Percentiles rank a stretch among this genome's conserved stretches.
phyloP scores from a whole-genome alignment of 192 early-diverging fungal genomes.

The Mortierella claussenii region DNA sequence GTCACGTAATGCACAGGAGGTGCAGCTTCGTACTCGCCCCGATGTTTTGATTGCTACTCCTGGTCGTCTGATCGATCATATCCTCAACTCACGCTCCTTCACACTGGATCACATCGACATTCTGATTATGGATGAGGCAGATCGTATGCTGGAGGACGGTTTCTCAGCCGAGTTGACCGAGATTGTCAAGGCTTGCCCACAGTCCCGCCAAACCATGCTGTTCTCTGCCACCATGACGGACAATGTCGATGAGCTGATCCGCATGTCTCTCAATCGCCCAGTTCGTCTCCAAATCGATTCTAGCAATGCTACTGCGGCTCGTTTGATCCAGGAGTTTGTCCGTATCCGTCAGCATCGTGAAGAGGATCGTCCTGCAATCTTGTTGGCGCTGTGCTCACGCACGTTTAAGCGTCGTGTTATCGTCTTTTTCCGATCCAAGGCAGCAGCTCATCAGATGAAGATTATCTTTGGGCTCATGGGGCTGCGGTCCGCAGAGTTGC shows the following conservation, averaged over 20 bases:
- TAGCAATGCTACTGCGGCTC: constrained; percentile 77
- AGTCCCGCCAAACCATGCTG: constrained; percentile 94
- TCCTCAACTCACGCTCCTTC: constrained; percentile 93
- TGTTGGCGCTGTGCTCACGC: constrained; percentile 84
- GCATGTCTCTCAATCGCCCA: constrained; percentile 90
- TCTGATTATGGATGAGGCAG: constrained; percentile 98
- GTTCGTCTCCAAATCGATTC: constrained; percentile 91
- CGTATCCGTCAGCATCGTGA: constrained; percentile 89
- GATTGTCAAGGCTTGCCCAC: constrained; percentile 90
- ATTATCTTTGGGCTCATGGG: constrained; percentile 94
- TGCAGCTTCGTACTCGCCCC: constrained; percentile 84
- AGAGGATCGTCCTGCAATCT: constrained; percentile 85
- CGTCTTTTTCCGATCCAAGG: constrained; percentile 95
- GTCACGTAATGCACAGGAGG: constrained; percentile 85
- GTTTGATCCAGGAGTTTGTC: constrained; percentile 95
- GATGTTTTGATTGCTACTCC: constrained; percentile 98
- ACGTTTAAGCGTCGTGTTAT: constrained; percentile 85
- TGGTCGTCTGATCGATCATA: constrained; percentile 97
- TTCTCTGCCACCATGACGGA: constrained; percentile 99
- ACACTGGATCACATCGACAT: constrained; percentile 91
- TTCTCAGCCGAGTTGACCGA: constrained; percentile 96
- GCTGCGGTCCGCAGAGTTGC: constrained; percentile 89
- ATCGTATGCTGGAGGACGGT: constrained; percentile 98
- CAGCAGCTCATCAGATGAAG: constrained; percentile 98
- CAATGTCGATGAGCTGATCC: constrained; percentile 94